Conservation (phyloP, 495 filamentous ascomycete species). For the Aspergillus carlsbadensis region DNA sequence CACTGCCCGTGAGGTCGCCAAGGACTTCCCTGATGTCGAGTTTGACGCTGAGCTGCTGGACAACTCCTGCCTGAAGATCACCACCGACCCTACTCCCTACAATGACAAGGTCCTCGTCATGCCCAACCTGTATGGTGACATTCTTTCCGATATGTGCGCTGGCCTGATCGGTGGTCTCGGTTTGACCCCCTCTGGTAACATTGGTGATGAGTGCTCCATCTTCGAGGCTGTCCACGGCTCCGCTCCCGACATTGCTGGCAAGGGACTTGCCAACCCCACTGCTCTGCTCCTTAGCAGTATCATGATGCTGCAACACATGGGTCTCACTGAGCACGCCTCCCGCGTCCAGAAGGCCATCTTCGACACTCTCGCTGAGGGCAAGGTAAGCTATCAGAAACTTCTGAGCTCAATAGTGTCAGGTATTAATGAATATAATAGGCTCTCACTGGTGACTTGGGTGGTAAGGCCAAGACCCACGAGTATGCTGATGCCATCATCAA, state of each 20-base stretch:
- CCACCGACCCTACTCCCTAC: slow-evolving; percentile 90
- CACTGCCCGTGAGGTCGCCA: slow-evolving; percentile 76
- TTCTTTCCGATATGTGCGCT: slow-evolving; percentile 99
- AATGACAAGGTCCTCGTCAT: slow-evolving; percentile 99
- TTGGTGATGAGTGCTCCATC: slow-evolving; percentile 97
- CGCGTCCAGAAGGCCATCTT: slow-evolving; percentile 94
- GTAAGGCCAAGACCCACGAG: slow-evolving; percentile 88
- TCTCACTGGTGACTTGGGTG: slow-evolving; percentile 92
- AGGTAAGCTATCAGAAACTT: slow-evolving; percentile 49
- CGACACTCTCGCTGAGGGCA: slow-evolving; percentile 90
- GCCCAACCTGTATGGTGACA: slow-evolving; percentile 99
- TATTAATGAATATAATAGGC: slow-evolving; percentile 41
- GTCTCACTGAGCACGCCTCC: slow-evolving; percentile 76
- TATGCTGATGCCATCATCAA: slow-evolving; percentile 89
- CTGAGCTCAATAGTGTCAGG: neutral
- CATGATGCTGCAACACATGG: slow-evolving; percentile 99
- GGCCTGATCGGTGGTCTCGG: slow-evolving; percentile 97
- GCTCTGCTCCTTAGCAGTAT: slow-evolving; percentile 86
- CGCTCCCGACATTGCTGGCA: slow-evolving; percentile 95
- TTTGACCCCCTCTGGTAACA: slow-evolving; percentile 96
- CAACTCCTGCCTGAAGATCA: slow-evolving; percentile 98
- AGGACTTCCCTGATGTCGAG: slow-evolving; percentile 91
- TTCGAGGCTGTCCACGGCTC: slow-evolving; percentile 99
- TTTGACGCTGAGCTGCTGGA: slow-evolving; percentile 97
- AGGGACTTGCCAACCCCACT: slow-evolving; percentile 92